Base-by-base conservation (phyloP, 495 filamentous ascomycete genomes). In the Tuber magnatum region DNA sequence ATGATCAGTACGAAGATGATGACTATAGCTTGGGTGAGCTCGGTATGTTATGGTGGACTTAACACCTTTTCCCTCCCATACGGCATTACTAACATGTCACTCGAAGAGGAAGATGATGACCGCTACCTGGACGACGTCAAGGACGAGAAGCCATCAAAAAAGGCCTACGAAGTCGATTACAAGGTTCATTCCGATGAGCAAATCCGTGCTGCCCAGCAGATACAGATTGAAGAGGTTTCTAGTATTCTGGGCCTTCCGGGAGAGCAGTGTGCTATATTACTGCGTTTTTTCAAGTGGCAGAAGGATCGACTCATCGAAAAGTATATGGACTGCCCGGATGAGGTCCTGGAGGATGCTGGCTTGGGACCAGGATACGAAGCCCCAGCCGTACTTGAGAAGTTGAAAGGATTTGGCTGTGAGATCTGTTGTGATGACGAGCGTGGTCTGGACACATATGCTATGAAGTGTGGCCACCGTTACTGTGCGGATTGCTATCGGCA, bases 391-490 rank as follows among this genome's bases (percentile, higher is more conserved):
- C 87, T 94, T 18, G 87, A 93, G 79, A 85, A 87, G 48, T 84
- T 96, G 38, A 86, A 88, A 18, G 92, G 90, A 7, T 99, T 99
- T 83, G 86, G 88, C 75, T 99, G 95, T 85, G 93, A 95, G 70
- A 99, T 99, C 78, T 99, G 95, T 84, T 99, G 92, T 84, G 94
- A 99, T 75, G 96, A 99, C 77, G 90, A 87, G 22, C 85, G 88
- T 8, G 90, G 89, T 0, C 84, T 97, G n/a, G 84, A 93, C 80
- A 94, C 92, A 32, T 98, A 97, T 83, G 92, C 95, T 8, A 94
- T 99, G 89, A 96, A 92, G 77, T 99, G 95, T 83, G 92, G 91
- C 0, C 95, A 99, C 84, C 88, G 96, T n/a, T 98, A 95, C 81
- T 99, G 95, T 76, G 91, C 93, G 43, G 89, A 93, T 80, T 99